Evolutionary conservation across 2,329 filamentous ascomycete genomes (phyloP).

Genomic region (Stagonosporopsis vannaccii): DNA sequence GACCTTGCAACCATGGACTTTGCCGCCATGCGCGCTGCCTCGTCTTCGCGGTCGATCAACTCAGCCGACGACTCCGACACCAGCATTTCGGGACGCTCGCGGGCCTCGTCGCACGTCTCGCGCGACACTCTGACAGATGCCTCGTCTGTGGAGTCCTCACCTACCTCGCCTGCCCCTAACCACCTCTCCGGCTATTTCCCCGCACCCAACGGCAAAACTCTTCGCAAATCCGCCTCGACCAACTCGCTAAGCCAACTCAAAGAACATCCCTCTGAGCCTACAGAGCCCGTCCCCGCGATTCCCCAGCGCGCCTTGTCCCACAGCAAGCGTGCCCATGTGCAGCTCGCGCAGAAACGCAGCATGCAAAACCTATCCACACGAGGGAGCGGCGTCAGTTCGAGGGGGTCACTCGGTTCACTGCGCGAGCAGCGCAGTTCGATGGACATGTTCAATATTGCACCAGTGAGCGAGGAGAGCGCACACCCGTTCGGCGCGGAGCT

Average conservation of each 20-base stretch:
- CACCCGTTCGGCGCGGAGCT: constrained; percentile 91
- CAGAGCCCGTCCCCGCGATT: constrained; percentile 67
- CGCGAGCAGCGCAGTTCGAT: constrained; percentile 59
- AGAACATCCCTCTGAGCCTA: constrained; percentile 24
- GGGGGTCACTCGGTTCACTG: constrained; percentile 60
- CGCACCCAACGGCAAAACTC: constrained; percentile 53
- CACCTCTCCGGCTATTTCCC: constrained; percentile 67
- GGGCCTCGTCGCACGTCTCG: constrained; percentile 60
- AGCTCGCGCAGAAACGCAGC: constrained; percentile 73
- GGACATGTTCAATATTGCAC: constrained; percentile 50
- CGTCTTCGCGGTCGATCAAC: constrained; percentile 64
- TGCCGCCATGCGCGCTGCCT: constrained; percentile 33
- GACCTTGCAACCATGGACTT: constrained; percentile 65
- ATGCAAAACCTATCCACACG: constrained; percentile 52
- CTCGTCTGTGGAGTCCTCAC: constrained; percentile 58
- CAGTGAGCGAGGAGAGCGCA: constrained; percentile 43
- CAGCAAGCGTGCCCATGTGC: constrained; percentile 85
- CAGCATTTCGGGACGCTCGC: constrained; percentile 57
- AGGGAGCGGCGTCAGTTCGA: constrained; percentile 22
- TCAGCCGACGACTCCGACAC: constrained; percentile 76
- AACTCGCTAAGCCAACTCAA: constrained; percentile 39
- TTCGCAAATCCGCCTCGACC: constrained; percentile 52
- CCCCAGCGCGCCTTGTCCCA: constrained; percentile 84
- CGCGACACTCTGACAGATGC: constrained; percentile 73
- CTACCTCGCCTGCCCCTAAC: constrained; percentile 62